Base-by-base conservation (phyloP, 257 asterid genomes). In the Dorcoceras hygrometricum region DNA sequence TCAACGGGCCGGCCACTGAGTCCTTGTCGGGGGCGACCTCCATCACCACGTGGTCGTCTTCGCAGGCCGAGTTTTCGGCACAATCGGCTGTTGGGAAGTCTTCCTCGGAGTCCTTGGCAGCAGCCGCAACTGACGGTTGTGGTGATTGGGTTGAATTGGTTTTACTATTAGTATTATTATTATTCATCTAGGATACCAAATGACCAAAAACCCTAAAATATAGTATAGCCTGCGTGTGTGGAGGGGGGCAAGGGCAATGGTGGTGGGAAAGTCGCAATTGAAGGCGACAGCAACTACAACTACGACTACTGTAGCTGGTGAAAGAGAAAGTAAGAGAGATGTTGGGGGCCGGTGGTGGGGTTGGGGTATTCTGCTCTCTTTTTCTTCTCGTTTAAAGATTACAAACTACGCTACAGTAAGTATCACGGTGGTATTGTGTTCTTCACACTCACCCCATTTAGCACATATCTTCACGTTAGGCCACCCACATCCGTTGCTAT, bases 251-350 rank as follows among this genome's bases (percentile, higher is more conserved):
- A n/a, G 68, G 80, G 46, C 75, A 31, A 81, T 19, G 73, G 84
- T 63, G 84, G 82, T 76, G 79, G 59, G 84, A 85, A 87, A 86
- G 95, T 82, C 90, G 79, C 86, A 53, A 76, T 64, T 91, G 98
- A 91, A 79, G 98, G 96, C 95, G 98, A 91, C 98, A 91, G 98
- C 83, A 80, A 87, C 67, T 82, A 86, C 84, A n/a, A n/a, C n/a
- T n/a, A n/a, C n/a, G n/a, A n/a, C n/a, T n/a, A n/a, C n/a, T 83
- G 84, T 85, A 70, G 85, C 51, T 81, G 63, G 79, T 58, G 77
- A 60, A 74, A 60, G 80, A 43, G 71, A 73, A 26, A 63, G 82
- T n/a, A n/a, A n/a, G 27, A 67, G 54, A 5, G 6, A 1, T 4
- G 54, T 12, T 43, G 8, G 1, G 53, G n/a, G n/a, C 53, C 19